phyloP scores from a whole-genome alignment of 2,329 filamentous ascomycete genomes.

The Penicillium frequentans region DNA sequence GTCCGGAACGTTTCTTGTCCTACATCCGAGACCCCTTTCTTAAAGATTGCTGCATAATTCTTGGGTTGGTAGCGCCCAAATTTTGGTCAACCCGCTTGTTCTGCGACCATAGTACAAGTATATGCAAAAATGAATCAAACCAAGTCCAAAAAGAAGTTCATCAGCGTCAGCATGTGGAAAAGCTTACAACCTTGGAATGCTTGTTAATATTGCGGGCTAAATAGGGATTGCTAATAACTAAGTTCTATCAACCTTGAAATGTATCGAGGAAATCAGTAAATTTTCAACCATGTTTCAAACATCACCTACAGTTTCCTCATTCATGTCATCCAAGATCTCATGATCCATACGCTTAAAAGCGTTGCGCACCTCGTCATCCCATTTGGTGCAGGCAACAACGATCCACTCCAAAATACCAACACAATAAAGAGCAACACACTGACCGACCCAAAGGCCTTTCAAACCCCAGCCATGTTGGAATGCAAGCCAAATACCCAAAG shows the following conservation, averaged over 20 bases:
- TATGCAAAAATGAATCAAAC: no score
- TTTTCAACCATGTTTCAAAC: background rate
- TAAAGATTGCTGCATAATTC: no score
- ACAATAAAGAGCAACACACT: slow-evolving; percentile 77
- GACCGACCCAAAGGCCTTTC: slow-evolving; percentile 77
- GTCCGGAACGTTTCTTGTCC: background rate
- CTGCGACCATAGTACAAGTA: no score
- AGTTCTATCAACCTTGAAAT: no score
- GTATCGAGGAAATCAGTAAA: no score
- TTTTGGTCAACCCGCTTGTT: no score
- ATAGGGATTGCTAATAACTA: background rate
- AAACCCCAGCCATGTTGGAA: slow-evolving; percentile 79
- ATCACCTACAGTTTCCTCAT: background rate
- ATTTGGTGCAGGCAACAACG: slow-evolving; percentile 75
- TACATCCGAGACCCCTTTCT: no score
- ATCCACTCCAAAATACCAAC: slow-evolving; percentile 77
- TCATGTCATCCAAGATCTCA: slow-evolving; percentile 19
- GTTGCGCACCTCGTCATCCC: slow-evolving; percentile 70
- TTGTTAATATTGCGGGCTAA: background rate
- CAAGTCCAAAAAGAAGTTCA: no score
- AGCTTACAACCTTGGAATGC: no score
- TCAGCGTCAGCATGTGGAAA: no score
- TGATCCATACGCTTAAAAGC: slow-evolving; percentile 70
- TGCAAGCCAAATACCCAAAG: slow-evolving; percentile 78
- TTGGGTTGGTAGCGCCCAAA: no score